Percentiles rank a stretch among this genome's conserved stretches.
These are phyloP conservation scores for Ottelia alismoides DNA, from an alignment of 106 monocot genomes.

Conservation along the genomic window DNA sequence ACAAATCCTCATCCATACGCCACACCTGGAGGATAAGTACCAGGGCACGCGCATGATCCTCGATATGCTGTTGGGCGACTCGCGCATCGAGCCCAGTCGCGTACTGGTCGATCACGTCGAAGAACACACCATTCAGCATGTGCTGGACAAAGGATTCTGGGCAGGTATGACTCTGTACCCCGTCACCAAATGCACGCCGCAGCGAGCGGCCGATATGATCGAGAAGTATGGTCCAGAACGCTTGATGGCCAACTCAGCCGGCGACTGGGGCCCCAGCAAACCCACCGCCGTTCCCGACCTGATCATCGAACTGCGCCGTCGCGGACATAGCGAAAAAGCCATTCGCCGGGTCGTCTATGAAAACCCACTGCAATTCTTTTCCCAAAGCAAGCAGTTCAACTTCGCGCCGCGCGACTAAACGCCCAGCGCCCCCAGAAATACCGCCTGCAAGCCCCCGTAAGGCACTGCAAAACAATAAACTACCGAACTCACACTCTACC, in stretches of 20 bases:
- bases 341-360: not conserved
- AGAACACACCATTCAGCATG: not conserved
- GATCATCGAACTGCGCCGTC: not conserved
- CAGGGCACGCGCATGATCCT: not conserved
- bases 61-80: not conserved
- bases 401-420: not conserved
- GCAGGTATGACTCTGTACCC: not conserved
- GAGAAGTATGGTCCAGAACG: no score
- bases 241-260: no score
- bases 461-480: no score
- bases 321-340: not conserved
- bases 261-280: no score
- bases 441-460: no score
- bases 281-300: not conserved
- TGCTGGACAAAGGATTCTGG: no score
- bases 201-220: no score
- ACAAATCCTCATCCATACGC: no score
- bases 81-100: not conserved
- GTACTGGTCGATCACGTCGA: not conserved
- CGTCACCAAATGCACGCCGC: no score
- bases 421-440: no score
- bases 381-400: not conserved
- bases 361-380: not conserved
- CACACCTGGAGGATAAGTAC: no score
- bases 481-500: no score